Conservation (phyloP, 2,329 filamentous ascomycete genomes). For the Rhytidhysteron rufulum region DNA sequence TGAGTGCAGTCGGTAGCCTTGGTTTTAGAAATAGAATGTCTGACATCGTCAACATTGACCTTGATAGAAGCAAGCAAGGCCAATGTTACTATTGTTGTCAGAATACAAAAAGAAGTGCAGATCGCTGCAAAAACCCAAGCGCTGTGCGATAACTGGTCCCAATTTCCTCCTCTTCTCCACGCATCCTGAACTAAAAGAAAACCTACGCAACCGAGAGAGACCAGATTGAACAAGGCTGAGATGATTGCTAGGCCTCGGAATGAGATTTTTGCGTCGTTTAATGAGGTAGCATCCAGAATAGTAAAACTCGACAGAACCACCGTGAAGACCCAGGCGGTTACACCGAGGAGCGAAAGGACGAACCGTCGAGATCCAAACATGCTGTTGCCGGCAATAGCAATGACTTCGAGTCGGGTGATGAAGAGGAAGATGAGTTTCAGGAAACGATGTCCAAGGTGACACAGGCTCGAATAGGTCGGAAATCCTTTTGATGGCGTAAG, state of each 20-base stretch:
- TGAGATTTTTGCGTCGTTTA: conserved; percentile 20
- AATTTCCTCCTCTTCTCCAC: conserved; percentile 22
- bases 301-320: conserved; percentile 31
- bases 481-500: conserved; percentile 7
- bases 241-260: conserved; percentile 24
- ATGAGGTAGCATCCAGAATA: conserved; percentile 32
- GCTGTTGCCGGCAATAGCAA: conserved; percentile 10
- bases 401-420: conserved; percentile 6
- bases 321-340: conserved; percentile 30
- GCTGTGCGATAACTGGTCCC: conserved; percentile 15
- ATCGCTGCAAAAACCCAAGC: conserved; percentile 15
- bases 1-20: conserved; percentile 18
- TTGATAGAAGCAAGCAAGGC: conserved; percentile 24
- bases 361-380: conserved; percentile 25
- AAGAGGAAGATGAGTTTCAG: conserved; percentile 2
- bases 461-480: conserved; percentile 6
- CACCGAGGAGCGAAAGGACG: conserved; percentile 29
- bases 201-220: conserved; percentile 24
- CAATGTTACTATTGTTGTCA: conserved; percentile 24
- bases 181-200: conserved; percentile 26
- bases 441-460: background rate
- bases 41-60: conserved; percentile 16
- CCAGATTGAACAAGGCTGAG: conserved; percentile 27
- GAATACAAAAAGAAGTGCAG: conserved; percentile 19
- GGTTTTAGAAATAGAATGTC: conserved; percentile 9